Evolutionary conservation across 2,329 filamentous ascomycete genomes (phyloP).

Genomic region (Aureobasidium sp.): DNA sequence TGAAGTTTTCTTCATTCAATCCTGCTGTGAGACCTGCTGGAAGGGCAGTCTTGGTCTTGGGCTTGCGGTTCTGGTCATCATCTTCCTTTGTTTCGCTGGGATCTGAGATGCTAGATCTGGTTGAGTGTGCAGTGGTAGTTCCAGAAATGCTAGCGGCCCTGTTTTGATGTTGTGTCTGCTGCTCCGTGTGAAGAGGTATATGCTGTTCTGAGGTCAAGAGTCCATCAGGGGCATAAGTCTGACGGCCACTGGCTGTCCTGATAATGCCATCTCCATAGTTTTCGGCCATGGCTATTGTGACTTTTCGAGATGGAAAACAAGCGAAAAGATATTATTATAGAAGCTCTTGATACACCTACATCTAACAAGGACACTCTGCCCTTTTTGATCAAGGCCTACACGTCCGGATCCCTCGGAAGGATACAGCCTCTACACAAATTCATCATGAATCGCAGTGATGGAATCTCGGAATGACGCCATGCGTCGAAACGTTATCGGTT

Average conservation of each 20-base stretch:
- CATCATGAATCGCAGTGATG: background rate
- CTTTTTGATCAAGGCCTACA: background rate
- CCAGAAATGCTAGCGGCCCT: constrained; percentile 1
- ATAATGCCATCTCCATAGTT: constrained; percentile 7
- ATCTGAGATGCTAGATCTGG: background rate
- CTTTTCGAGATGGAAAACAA: background rate
- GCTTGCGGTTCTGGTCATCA: background rate
- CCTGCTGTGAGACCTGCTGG: constrained; percentile 8
- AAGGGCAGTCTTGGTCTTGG: background rate
- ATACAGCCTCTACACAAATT: background rate
- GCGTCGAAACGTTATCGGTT: background rate
- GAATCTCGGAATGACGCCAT: background rate
- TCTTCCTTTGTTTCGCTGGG: background rate
- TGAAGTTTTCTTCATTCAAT: background rate
- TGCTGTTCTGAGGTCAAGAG: background rate
- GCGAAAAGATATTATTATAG: background rate
- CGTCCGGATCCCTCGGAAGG: background rate
- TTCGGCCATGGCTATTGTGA: background rate
- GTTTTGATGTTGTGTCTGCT: background rate
- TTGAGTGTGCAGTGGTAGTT: constrained; percentile 7
- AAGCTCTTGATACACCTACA: background rate
- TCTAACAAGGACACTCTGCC: background rate
- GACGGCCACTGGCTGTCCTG: constrained; percentile 5
- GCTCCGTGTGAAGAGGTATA: background rate
- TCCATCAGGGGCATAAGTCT: constrained; percentile 10